Evolutionary conservation across 495 filamentous ascomycete species (phyloP).

Genomic region (Xylaria intraflava): DNA sequence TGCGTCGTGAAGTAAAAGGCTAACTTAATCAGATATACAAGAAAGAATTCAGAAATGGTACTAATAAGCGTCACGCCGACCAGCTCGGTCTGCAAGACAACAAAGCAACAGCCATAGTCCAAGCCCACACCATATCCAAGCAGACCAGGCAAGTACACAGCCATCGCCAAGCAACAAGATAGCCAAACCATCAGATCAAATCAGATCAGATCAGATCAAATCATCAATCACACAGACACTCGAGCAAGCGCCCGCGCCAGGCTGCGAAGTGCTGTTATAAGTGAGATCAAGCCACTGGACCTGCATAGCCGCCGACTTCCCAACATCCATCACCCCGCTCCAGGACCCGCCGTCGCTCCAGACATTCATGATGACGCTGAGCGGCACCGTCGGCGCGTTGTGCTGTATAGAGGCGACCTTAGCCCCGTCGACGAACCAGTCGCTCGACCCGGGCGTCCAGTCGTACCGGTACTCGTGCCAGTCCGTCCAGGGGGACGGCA

Average conservation of each 20-base stretch:
- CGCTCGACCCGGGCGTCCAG: conserved; percentile 54
- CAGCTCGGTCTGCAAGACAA: not conserved
- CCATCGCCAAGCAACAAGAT: not conserved
- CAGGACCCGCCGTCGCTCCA: conserved; percentile 71
- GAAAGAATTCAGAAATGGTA: not conserved
- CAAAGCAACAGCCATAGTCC: not conserved
- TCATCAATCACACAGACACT: conserved; percentile 22
- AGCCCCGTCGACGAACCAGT: conserved; percentile 60
- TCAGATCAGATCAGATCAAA: conserved; percentile 5
- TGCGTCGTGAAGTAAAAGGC: no score
- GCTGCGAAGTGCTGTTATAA: conserved; percentile 50
- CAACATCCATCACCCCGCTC: conserved; percentile 61
- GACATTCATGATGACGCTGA: conserved; percentile 59
- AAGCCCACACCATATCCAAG: not conserved
- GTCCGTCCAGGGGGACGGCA: conserved; percentile 47
- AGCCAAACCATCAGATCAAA: not conserved
- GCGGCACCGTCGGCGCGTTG: conserved; percentile 51
- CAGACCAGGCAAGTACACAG: not conserved
- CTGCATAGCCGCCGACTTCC: conserved; percentile 54
- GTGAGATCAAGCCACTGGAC: conserved; percentile 70
- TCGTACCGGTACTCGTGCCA: conserved; percentile 69
- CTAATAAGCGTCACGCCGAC: not conserved
- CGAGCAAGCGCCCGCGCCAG: conserved; percentile 13
- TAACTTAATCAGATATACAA: no score
- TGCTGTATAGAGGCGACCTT: conserved; percentile 52